phyloP scores from a whole-genome alignment of 139 green algal genomes.

The Chlorella sp. region DNA sequence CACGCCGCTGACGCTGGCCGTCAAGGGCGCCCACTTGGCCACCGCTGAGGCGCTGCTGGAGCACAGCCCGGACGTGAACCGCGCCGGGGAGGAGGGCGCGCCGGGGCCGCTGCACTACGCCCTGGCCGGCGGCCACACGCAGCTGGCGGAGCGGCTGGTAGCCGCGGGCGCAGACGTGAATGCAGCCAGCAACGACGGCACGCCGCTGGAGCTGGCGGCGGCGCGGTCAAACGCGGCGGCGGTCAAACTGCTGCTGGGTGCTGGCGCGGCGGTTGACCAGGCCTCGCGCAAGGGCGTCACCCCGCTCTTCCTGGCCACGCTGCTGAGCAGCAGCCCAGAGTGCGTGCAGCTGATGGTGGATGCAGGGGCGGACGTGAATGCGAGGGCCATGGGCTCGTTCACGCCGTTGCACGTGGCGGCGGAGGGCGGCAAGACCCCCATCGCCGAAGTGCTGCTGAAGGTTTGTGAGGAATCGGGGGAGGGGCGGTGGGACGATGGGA shows the following conservation, averaged over 20 bases:
- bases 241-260: conserved; percentile 30
- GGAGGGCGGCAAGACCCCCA: conserved; percentile 27
- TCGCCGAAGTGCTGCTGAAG: conserved; percentile 45
- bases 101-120: conserved; percentile 37
- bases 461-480: no score
- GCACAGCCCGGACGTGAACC: neutral
- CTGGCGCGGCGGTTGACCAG: conserved; percentile 18
- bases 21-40: neutral
- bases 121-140: conserved; percentile 12
- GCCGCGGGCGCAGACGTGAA: conserved; percentile 33
- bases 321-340: neutral
- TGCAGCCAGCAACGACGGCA: conserved; percentile 30
- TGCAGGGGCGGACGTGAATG: conserved; percentile 33
- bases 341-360: neutral
- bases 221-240: conserved; percentile 15
- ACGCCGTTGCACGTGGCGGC: conserved; percentile 55
- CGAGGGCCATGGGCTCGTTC: conserved; percentile 35
- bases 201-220: conserved; percentile 47
- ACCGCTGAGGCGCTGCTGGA: conserved; percentile 4
- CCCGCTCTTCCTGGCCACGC: conserved; percentile 29
- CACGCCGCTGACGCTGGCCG: conserved; percentile 12
- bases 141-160: conserved; percentile 27
- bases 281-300: conserved; percentile 15
- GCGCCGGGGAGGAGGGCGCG: neutral
- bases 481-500: no score